These are phyloP conservation scores for Xylariaceae sp. DNA, from an alignment of 2,329 filamentous ascomycete species.

Conservation along the genomic window DNA sequence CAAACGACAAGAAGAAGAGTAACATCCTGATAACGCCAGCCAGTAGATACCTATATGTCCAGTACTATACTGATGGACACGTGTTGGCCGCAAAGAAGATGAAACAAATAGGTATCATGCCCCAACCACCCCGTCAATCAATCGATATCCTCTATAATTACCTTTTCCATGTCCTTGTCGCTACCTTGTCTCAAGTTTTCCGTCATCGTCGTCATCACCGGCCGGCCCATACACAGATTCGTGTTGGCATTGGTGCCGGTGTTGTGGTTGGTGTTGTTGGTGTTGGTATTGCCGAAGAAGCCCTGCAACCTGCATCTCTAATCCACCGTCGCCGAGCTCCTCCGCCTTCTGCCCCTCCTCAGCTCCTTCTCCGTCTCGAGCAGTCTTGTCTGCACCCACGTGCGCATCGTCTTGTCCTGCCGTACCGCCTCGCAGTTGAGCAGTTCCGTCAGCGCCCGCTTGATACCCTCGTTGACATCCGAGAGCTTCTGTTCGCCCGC, in stretches of 20 bases:
- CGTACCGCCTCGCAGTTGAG: constrained; percentile 57
- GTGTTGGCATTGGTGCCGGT: no score
- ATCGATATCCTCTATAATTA: neutral
- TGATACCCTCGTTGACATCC: constrained; percentile 58
- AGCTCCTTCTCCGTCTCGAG: constrained; percentile 60
- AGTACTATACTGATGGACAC: no score
- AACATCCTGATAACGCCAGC: no score
- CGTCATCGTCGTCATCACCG: no score
- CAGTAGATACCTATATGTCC: no score
- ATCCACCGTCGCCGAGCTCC: constrained; percentile 35
- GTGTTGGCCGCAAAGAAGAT: no score
- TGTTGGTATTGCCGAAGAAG: no score
- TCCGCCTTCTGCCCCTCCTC: constrained; percentile 48
- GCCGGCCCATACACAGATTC: no score
- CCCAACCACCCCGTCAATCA: neutral
- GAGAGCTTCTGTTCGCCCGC: constrained; percentile 51
- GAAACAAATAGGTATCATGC: constrained; percentile 23
- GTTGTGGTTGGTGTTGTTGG: no score
- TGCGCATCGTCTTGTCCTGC: constrained; percentile 47
- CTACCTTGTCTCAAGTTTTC: neutral
- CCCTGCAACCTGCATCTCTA: constrained; percentile 6
- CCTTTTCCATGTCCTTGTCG: neutral
- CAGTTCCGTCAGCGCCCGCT: constrained; percentile 57
- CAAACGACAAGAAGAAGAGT: no score
- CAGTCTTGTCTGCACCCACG: constrained; percentile 55